A percentile compares a stretch with the other conserved stretches of the same genome.
Evolutionary conservation across 352 stramenopile genomes (phyloP).

Genomic region (Globisporangium nagaii): DNA sequence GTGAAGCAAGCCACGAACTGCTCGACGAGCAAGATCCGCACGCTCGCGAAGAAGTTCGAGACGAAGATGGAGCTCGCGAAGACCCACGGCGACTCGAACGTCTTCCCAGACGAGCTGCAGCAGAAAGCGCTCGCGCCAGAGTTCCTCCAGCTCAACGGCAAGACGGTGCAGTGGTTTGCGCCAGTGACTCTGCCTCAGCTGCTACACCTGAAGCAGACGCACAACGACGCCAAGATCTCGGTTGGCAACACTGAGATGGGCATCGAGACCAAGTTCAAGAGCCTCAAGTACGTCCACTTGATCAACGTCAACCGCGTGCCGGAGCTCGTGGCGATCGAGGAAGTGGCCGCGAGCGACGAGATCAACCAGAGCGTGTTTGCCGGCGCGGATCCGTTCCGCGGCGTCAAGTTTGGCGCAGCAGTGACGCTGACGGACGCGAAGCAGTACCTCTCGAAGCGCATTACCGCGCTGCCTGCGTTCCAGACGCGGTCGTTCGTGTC

Average conservation of each 20-base stretch:
- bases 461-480: constrained; percentile 28
- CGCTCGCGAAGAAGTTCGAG: constrained; percentile 34
- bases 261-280: constrained; percentile 95
- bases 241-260: constrained; percentile 97
- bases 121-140: constrained; percentile 43
- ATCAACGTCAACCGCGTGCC: constrained; percentile 70
- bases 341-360: constrained; percentile 26
- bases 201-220: constrained; percentile 80
- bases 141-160: constrained; percentile 61
- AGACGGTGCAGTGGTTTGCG: constrained; percentile 88
- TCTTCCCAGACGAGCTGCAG: constrained; percentile 63
- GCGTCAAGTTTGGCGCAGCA: constrained; percentile 76
- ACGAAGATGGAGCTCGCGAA: constrained; percentile 17
- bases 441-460: constrained; percentile 37
- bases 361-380: constrained; percentile 50
- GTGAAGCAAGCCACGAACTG: constrained; percentile 46
- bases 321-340: constrained; percentile 43
- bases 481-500: constrained; percentile 48
- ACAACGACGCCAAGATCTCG: constrained; percentile 88
- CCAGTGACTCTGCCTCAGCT: constrained; percentile 88
- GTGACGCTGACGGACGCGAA: constrained; percentile 74
- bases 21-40: constrained; percentile 64
- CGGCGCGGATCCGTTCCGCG: constrained; percentile 36
- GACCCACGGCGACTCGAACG: constrained; percentile 9
- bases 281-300: constrained; percentile 65